These are phyloP conservation scores for Calonectria pseudoturangicola DNA, from an alignment of 2,329 filamentous ascomycete genomes.

Conservation along the genomic window DNA sequence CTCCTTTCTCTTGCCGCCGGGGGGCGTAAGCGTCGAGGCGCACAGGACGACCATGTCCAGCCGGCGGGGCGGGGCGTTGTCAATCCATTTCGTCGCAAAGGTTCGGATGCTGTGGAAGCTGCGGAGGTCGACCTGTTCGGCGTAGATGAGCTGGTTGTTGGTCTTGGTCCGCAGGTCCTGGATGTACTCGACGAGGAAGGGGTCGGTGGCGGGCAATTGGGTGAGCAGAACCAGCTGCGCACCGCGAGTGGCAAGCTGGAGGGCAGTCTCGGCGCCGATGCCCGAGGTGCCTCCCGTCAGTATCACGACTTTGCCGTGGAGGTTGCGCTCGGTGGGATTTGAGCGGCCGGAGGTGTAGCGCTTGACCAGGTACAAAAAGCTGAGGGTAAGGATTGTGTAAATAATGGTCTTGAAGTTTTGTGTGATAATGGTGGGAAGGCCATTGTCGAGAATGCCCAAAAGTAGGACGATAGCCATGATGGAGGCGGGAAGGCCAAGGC, in stretches of 20 bases:
- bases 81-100: constrained; percentile 98
- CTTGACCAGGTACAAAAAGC: constrained; percentile 74
- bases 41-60: constrained; percentile 95
- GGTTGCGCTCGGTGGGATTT: constrained; percentile 85
- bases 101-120: constrained; percentile 92
- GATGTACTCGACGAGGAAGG: constrained; percentile 94
- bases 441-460: constrained; percentile 67
- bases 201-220: constrained; percentile 85
- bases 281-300: constrained; percentile 96
- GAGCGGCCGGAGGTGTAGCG: constrained; percentile 84
- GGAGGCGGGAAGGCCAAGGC: constrained; percentile 30
- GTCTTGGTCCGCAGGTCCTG: constrained; percentile 87
- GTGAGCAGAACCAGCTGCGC: constrained; percentile 95
- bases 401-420: constrained; percentile 65
- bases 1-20: constrained; percentile 73
- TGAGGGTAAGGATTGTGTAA: constrained; percentile 61
- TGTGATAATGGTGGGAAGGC: constrained; percentile 69
- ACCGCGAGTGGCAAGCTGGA: constrained; percentile 85
- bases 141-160: constrained; percentile 91
- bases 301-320: constrained; percentile 96
- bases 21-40: constrained; percentile 84
- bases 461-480: constrained; percentile 73
- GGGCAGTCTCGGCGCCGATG: constrained; percentile 86
- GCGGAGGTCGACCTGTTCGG: constrained; percentile 93
- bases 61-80: constrained; percentile 91